A percentile compares a stretch with the other conserved stretches of the same genome.
These are phyloP conservation scores for Chimonanthus praecox DNA, from an alignment of 164 flowering plant genomes.

Conservation along the genomic window DNA sequence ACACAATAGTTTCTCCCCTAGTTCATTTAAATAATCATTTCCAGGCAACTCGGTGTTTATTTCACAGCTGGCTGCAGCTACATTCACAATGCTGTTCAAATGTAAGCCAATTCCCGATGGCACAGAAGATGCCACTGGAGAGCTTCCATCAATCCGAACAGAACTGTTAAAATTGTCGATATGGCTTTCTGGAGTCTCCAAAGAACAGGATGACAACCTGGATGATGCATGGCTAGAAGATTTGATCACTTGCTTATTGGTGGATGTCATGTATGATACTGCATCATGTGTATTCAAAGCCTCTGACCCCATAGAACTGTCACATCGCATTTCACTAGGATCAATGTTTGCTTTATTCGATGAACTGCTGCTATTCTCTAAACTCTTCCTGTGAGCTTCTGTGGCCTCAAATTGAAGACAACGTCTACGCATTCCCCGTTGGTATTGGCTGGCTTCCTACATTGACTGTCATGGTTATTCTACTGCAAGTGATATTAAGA, in stretches of 20 bases:
- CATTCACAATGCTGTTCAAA: conserved; percentile 21
- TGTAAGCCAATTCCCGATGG: conserved; percentile 38
- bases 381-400: conserved; percentile 14
- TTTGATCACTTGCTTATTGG: conserved; percentile 6
- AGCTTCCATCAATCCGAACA: conserved; percentile 16
- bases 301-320: conserved; percentile 4
- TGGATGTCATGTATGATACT: conserved; percentile 17
- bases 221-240: conserved; percentile 14
- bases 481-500: conserved; percentile 8
- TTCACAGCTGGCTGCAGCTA: conserved; percentile 20
- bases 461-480: conserved; percentile 17
- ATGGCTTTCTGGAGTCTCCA: conserved; percentile 6
- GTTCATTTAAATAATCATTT: conserved; percentile 11
- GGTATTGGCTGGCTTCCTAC: conserved; percentile 30
- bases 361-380: background rate
- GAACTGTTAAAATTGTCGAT: conserved; percentile 9
- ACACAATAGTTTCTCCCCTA: conserved; percentile 15
- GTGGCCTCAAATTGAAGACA: conserved; percentile 44
- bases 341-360: conserved; percentile 3
- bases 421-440: conserved; percentile 30
- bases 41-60: conserved; percentile 17
- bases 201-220: conserved; percentile 6
- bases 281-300: background rate
- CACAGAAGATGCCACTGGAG: conserved; percentile 25
- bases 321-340: conserved; percentile 11